Evolutionary conservation across 2,329 filamentous ascomycete species (phyloP), one percentile per base, ranked within the genome.

Genomic region (Fusarium subtropicale): DNA sequence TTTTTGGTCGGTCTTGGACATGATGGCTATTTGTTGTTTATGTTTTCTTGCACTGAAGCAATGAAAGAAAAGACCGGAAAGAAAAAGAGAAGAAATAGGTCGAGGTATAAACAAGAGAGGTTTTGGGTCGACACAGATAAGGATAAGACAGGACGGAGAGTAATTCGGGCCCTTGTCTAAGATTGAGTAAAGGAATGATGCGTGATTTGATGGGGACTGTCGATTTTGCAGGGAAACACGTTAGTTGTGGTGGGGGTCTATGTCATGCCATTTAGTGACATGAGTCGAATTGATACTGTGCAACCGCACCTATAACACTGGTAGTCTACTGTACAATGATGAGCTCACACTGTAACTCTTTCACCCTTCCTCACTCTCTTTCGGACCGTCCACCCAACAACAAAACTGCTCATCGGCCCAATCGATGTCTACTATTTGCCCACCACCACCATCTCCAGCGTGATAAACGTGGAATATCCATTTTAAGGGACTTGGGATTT

Each of bases 1-100:
- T 79, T 88, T 88, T 57, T 88, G 86, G 69, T 86, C 84, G 75
- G 85, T 83, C 75, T 83, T 83, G 78, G 84, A 81, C 83, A 86
- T 86, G 75, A 74, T 79, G 77, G 72, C 60, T 62, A 36, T 56
- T 46, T 66, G 47, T 55, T 59, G 33, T 16, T 26, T 56, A 26
- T 39, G 59, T 52, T 45, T 48, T 48, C 26, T 60, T 68, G 48
- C 42, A 61, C 30, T 53, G 64, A 53, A 68, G 68, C 47, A 69
- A 61, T 56, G 36, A 59, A 56, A 66, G 55, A 60, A 68, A 69
- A 53, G 51, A 55, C 64, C 46, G 64, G 57, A 51, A 59, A 20
- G 24, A 56, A 39, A 60, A 59, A 59, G 54, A 33, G 20, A 54
- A 54, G 47, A 61, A 62, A 58, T 51, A 56, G 53, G 48, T 55